These are phyloP conservation scores for Penicillium paradoxum DNA, from an alignment of 495 filamentous ascomycete genomes.

Conservation along the genomic window DNA sequence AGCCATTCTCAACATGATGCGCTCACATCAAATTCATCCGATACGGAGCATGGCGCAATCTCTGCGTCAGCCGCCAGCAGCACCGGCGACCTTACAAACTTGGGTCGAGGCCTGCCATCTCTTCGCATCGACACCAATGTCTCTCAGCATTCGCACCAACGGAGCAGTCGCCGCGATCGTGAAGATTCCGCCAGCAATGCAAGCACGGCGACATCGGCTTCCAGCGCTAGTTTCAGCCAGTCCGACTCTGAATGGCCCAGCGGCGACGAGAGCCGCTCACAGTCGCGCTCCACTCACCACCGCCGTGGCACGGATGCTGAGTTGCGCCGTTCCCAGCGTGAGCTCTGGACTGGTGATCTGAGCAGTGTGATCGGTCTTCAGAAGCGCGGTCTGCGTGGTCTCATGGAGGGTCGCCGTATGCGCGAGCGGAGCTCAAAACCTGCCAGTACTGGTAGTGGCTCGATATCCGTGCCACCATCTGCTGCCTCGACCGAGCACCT, in stretches of 20 bases:
- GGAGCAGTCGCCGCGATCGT: slow-evolving; percentile 28
- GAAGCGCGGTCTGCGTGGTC: slow-evolving; percentile 82
- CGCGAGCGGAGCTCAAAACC: slow-evolving; percentile 58
- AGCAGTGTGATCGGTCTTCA: slow-evolving; percentile 95
- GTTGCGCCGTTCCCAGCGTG: slow-evolving; percentile 31
- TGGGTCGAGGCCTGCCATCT: slow-evolving; percentile 33
- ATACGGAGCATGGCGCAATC: slow-evolving; percentile 39
- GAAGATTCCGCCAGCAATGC: slow-evolving; percentile 42
- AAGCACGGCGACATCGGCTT: slow-evolving; percentile 40
- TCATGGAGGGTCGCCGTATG: slow-evolving; percentile 93
- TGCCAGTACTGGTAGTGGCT: slow-evolving; percentile 21
- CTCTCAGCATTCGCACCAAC: slow-evolving; percentile 25
- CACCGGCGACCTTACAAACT: slow-evolving; percentile 23
- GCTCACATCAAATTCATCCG: slow-evolving; percentile 41
- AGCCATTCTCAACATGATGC: slow-evolving; percentile 27
- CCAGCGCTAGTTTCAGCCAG: slow-evolving; percentile 40
- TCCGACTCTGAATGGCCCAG: slow-evolving; percentile 39
- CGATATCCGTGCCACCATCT: slow-evolving; percentile 15
- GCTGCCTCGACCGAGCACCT: slow-evolving; percentile 16
- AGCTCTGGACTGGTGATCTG: slow-evolving; percentile 78
- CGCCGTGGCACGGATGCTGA: slow-evolving; percentile 35
- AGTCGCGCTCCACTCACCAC: slow-evolving; percentile 16
- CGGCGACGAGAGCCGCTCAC: slow-evolving; percentile 20
- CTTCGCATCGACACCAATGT: slow-evolving; percentile 44
- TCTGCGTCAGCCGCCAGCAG: slow-evolving; percentile 34